Evolutionary conservation across 169 alveolate species (phyloP), one percentile per base, ranked within the genome.

Genomic region (Plasmodium cynomolgi): DNA sequence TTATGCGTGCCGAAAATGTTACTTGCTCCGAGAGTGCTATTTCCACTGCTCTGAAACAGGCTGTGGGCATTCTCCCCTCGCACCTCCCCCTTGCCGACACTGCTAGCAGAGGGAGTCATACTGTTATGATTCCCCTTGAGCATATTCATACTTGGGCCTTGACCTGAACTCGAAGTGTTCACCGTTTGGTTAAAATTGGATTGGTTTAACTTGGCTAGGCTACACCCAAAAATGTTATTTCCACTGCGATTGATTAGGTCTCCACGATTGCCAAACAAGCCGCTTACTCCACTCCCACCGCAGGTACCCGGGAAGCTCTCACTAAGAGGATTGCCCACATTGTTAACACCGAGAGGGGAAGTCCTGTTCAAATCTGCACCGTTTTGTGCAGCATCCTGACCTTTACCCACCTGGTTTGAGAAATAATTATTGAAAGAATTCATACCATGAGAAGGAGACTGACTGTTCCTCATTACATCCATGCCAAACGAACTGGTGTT

Each of bases 391-490:
- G 1, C 31, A 1, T 44, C 33, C 72, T 82, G 23, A 58, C 44
- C 72, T 58, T 82, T 56, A 3, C 11, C 4, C 20, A 34, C 17
- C 29, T 56, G 44, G 2, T 71, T 44, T 41, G 68, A 5, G 39
- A 84, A 84, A 8, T 37, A 68, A 84, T 68, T 84, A 23, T 8
- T 84, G 29, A 84, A 84, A 17, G 92, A 23, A 84, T 44, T 44
- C 33, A 72, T 41, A 72, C 54, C 54, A 17, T 71, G 41, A 26
- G 92, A 71, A 17, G 68, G 41, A 41, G 92, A 72, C n/a, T 44
- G 71, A 3, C 54, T 39, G 50, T 72, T 84, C 37, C 33, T 84
- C 47, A 56, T 8, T 5, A 23, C 91, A 26, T 58, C 33, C 26
- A 15, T 58, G 13, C 26, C 41, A 54, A 83, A 83, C 9, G 91